These are phyloP conservation scores for Irpex sp. DNA, from an alignment of 1,284 basidiomycete genomes.

Conservation along the genomic window DNA sequence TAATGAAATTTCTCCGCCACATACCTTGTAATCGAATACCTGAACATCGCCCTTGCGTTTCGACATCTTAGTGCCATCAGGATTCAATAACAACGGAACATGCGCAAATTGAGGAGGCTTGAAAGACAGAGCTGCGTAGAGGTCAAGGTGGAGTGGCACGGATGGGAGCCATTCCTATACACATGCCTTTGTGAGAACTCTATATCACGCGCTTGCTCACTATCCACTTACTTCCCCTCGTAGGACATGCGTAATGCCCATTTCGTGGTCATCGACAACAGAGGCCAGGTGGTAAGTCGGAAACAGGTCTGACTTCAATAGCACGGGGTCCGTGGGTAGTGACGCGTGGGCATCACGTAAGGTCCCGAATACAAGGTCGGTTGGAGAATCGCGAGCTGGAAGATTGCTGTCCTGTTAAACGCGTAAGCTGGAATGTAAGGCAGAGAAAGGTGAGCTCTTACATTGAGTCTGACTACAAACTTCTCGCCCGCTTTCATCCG, in stretches of 20 bases:
- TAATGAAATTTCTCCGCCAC: constrained; percentile 16
- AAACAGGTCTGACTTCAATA: constrained; percentile 90
- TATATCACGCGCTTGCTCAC: too few relatives aligned
- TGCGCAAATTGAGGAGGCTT: constrained; percentile 84
- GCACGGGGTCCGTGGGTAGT: constrained; percentile 84
- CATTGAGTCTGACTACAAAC: constrained; percentile 85
- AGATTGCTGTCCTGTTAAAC: constrained; percentile 47
- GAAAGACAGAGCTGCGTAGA: constrained; percentile 81
- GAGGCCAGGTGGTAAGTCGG: constrained; percentile 98
- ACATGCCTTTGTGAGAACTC: not conserved
- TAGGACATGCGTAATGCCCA: constrained; percentile 95
- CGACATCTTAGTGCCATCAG: constrained; percentile 92
- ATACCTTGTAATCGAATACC: constrained; percentile 83
- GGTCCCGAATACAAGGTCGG: constrained; percentile 76
- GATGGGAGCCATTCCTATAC: constrained; percentile 93
- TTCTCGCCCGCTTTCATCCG: constrained; percentile 74
- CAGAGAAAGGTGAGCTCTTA: constrained; percentile 31
- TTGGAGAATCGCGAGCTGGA: constrained; percentile 41
- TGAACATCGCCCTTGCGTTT: constrained; percentile 90
- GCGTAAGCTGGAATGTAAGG: constrained; percentile 13
- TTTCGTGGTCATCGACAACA: constrained; percentile 93
- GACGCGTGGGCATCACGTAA: constrained; percentile 74
- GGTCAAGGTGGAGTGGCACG: constrained; percentile 87
- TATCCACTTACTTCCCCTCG: constrained; percentile 75
- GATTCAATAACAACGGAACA: constrained; percentile 86